Evolutionary conservation across 345 rosid species (phyloP).

Genomic region (Raphanus sativus): DNA sequence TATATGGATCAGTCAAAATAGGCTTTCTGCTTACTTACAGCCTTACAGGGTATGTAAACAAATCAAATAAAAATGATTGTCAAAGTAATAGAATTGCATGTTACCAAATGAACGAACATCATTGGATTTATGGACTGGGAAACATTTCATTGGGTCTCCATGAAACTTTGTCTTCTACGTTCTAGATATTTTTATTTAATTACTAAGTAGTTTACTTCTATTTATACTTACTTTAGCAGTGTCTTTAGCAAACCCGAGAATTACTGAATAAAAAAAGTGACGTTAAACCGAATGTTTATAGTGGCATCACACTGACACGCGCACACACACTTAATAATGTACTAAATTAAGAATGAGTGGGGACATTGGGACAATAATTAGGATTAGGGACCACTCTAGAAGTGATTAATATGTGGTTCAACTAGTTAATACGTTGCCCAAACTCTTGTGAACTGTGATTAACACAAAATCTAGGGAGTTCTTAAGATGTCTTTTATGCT

Average conservation of each 20-base stretch:
- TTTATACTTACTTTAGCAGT: not conserved
- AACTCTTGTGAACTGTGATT: constrained; percentile 31
- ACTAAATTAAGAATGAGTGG: not conserved
- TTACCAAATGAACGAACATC: constrained; percentile 25
- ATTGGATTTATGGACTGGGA: constrained; percentile 16
- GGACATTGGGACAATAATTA: constrained; percentile 9
- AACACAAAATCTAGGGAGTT: constrained; percentile 30
- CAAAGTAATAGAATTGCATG: constrained; percentile 26
- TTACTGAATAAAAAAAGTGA: not conserved
- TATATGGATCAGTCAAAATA: not conserved
- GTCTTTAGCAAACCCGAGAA: not conserved
- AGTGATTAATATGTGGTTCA: constrained; percentile 34
- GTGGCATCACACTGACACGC: constrained; percentile 27
- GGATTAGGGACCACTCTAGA: constrained; percentile 31
- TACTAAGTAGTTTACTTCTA: not conserved
- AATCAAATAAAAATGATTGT: not conserved
- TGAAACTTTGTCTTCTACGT: constrained; percentile 34
- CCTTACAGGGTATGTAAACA: not conserved
- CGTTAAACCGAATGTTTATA: constrained; percentile 26
- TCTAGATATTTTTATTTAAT: not conserved
- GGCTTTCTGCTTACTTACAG: not conserved
- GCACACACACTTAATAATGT: not conserved
- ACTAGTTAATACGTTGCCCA: constrained; percentile 32
- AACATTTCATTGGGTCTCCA: constrained; percentile 30
- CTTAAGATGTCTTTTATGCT: constrained; percentile 30